These are phyloP conservation scores for thale cress (Arabidopsis thaliana) DNA, from an alignment of 345 rosid species.

Conservation along the genomic window DNA sequence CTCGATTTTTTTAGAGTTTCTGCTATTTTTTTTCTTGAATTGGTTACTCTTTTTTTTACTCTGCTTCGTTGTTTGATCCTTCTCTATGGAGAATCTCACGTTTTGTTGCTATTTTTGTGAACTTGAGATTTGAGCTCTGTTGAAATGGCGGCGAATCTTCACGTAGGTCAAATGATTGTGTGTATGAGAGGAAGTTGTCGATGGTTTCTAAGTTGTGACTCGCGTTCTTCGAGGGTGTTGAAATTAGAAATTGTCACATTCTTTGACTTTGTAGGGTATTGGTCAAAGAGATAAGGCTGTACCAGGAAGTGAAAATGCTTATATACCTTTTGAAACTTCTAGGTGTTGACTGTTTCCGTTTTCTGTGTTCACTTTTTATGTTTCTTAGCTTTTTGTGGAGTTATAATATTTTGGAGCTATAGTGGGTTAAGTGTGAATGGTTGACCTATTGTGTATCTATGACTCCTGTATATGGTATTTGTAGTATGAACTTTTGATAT, in stretches of 20 bases:
- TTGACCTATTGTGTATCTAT: constrained; percentile 36
- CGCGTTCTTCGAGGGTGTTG: constrained; percentile 37
- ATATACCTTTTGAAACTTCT: constrained; percentile 25
- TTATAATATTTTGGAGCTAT: constrained; percentile 27
- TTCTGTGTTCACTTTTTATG: constrained; percentile 39
- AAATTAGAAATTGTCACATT: constrained; percentile 34
- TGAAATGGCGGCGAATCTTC: constrained; percentile 40
- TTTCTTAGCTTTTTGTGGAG: constrained; percentile 30
- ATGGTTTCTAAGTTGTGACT: constrained; percentile 36
- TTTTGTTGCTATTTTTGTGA: constrained; percentile 20
- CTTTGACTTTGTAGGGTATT: constrained; percentile 42
- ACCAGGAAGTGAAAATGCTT: constrained; percentile 30
- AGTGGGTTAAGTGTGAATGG: constrained; percentile 38
- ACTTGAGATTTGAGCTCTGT: constrained; percentile 36
- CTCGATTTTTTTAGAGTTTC: constrained; percentile 28
- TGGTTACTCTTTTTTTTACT: constrained; percentile 13
- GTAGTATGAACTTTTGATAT: constrained; percentile 28
- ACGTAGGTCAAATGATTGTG: constrained; percentile 27
- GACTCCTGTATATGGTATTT: constrained; percentile 21
- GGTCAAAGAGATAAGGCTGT: constrained; percentile 47
- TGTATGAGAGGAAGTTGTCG: constrained; percentile 12
- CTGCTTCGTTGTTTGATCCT: constrained; percentile 31
- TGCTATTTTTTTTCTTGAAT: constrained; percentile 1
- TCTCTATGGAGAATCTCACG: constrained; percentile 15
- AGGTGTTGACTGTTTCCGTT: constrained; percentile 46